Percentiles rank a stretch among this genome's conserved stretches.
Conservation (phyloP, 495 filamentous ascomycete genomes). For the Penicillium pancosmium region DNA sequence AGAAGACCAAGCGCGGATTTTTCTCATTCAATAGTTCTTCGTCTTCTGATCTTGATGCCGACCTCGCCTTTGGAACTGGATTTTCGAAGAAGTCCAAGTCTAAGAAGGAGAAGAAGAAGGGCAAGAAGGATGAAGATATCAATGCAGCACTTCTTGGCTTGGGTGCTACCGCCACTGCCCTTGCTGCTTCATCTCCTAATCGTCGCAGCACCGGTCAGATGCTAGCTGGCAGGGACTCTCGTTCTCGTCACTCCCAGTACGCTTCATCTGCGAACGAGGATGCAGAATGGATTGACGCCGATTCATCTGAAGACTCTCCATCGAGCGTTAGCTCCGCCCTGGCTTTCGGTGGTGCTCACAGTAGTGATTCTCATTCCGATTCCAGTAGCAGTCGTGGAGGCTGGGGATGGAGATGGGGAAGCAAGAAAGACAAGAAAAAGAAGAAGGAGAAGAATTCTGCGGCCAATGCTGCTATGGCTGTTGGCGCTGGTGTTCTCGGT, state of each 20-base stretch:
- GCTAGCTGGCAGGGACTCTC: slow-evolving; percentile 44
- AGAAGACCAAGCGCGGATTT: slow-evolving; percentile 43
- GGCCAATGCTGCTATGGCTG: slow-evolving; percentile 29
- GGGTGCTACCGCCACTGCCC: slow-evolving; percentile 58
- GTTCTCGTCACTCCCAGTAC: slow-evolving; percentile 31
- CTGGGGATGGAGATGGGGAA: slow-evolving; percentile 64
- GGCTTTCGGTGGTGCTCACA: slow-evolving; percentile 54
- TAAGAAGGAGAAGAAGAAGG: slow-evolving; percentile 43
- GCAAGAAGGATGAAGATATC: slow-evolving; percentile 48
- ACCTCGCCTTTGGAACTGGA: slow-evolving; percentile 52
- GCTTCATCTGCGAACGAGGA: slow-evolving; percentile 44
- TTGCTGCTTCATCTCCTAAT: slow-evolving; percentile 47
- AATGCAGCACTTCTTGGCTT: slow-evolving; percentile 59
- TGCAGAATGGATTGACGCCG: slow-evolving; percentile 65
- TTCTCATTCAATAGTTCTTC: slow-evolving; percentile 64
- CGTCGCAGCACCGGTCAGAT: slow-evolving; percentile 42
- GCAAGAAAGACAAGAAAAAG: slow-evolving; percentile 47
- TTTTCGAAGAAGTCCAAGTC: slow-evolving; percentile 39
- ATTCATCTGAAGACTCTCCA: slow-evolving; percentile 51
- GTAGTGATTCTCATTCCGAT: slow-evolving; percentile 55
- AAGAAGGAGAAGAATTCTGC: slow-evolving; percentile 41
- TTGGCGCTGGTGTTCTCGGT: slow-evolving; percentile 35
- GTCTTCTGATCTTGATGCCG: slow-evolving; percentile 59
- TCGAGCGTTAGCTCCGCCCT: slow-evolving; percentile 56
- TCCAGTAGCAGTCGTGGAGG: slow-evolving; percentile 45